A percentile compares a stretch with the other conserved stretches of the same genome.
These are phyloP conservation scores for Dryadomyces sulphureus DNA, from an alignment of 2,329 filamentous ascomycete genomes.

Conservation along the genomic window DNA sequence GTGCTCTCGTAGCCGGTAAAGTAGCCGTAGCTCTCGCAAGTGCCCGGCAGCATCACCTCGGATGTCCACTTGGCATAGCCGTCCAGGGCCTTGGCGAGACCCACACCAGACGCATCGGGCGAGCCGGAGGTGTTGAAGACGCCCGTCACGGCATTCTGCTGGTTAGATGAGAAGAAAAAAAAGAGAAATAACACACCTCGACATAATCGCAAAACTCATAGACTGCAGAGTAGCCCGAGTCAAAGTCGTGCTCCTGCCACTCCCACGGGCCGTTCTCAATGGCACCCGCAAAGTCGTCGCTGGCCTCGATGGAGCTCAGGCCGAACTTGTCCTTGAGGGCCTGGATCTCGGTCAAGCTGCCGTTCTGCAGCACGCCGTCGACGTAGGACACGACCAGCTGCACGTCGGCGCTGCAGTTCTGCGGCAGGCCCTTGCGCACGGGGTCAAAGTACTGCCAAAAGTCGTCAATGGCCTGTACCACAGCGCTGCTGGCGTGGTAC, in stretches of 20 bases:
- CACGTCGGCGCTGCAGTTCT: conserved; percentile 41
- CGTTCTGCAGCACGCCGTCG: conserved; percentile 28
- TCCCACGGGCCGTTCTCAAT: conserved; percentile 40
- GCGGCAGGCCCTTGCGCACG: conserved; percentile 35
- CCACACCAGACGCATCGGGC: conserved; percentile 34
- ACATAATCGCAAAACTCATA: conserved; percentile 34
- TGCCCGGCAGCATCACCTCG: conserved; percentile 24
- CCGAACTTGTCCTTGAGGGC: conserved; percentile 35
- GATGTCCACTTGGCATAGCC: conserved; percentile 35
- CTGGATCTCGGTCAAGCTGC: conserved; percentile 21
- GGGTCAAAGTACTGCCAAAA: conserved; percentile 43
- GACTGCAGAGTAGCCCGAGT: conserved; percentile 29
- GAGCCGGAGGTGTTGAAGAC: conserved; percentile 23
- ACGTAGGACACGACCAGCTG: conserved; percentile 34
- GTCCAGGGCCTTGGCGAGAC: conserved; percentile 30
- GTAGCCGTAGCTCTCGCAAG: conserved; percentile 31
- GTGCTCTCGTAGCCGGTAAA: conserved; percentile 26
- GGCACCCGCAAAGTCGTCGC: conserved; percentile 31
- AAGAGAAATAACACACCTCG: conserved; percentile 20
- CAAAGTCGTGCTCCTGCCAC: conserved; percentile 40
- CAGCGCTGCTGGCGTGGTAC: conserved; percentile 40
- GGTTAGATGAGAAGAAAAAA: no score
- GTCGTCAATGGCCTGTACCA: conserved; percentile 34
- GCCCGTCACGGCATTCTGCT: conserved; percentile 22
- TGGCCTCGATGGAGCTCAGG: conserved; percentile 26